A percentile compares a stretch with the other conserved stretches of the same genome.
Evolutionary conservation across 1,284 basidiomycete genomes (phyloP).

Genomic region (Coniophora puteana): DNA sequence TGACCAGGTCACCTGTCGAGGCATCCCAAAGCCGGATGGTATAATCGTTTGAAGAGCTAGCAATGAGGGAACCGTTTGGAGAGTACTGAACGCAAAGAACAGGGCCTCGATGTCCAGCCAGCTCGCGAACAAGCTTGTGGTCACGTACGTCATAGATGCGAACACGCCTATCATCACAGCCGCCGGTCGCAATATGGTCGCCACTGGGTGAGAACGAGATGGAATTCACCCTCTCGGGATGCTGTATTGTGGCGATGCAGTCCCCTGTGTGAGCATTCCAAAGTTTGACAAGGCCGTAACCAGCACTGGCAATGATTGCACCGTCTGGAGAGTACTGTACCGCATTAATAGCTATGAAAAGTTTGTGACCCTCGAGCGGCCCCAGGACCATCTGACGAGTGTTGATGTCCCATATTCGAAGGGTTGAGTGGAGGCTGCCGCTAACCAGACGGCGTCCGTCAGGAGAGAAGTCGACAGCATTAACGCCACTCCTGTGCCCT

Average conservation of each 20-base stretch:
- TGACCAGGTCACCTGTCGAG: no score
- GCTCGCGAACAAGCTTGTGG: no score
- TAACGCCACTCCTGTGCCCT: constrained; percentile 2
- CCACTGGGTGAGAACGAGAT: constrained; percentile 10
- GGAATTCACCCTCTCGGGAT: background rate
- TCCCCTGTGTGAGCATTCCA: constrained; percentile 7
- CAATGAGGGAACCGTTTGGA: no score
- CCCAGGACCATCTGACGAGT: background rate
- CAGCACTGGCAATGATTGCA: background rate
- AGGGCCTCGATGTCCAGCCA: no score
- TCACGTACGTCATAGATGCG: constrained; percentile 8
- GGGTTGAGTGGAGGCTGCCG: no score
- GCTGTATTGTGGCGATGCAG: background rate
- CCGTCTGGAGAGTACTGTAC: no score
- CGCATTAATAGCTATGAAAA: no score
- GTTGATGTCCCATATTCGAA: no score
- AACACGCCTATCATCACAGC: constrained; percentile 6
- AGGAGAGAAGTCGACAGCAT: constrained; percentile 66
- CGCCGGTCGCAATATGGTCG: constrained; percentile 5
- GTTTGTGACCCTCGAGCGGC: background rate
- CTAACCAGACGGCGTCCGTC: constrained; percentile 91
- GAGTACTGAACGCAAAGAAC: no score
- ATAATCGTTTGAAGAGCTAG: constrained; percentile 24
- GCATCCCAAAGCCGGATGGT: no score
- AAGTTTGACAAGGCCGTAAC: constrained; percentile 1